These are phyloP conservation scores for Aspergillus ochraceus DNA, from an alignment of 2,329 filamentous ascomycete species.

Conservation along the genomic window DNA sequence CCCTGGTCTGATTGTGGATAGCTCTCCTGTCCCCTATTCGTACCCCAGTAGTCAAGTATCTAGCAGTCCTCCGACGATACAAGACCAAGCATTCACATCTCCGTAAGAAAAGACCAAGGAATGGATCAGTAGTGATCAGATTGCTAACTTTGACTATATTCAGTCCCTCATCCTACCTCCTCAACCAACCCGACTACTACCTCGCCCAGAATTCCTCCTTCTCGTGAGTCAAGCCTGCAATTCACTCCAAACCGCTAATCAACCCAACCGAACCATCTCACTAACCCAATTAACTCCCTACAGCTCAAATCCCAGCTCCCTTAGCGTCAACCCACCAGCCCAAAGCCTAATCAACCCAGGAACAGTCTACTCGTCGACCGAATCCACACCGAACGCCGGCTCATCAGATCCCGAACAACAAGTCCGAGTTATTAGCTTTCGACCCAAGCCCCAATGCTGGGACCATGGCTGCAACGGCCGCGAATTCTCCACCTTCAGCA, in stretches of 20 bases:
- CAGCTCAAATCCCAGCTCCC: conserved; percentile 27
- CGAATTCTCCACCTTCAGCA: conserved; percentile 95
- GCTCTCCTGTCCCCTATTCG: conserved; percentile 22
- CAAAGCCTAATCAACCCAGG: conserved; percentile 25
- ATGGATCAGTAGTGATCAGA: not conserved
- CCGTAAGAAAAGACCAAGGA: conserved; percentile 18
- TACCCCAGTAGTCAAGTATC: conserved; percentile 21
- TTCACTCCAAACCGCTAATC: not conserved
- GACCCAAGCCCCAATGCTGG: conserved; percentile 95
- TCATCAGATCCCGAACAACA: conserved; percentile 45
- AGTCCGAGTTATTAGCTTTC: conserved; percentile 70
- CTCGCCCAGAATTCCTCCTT: conserved; percentile 30
- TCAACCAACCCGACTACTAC: conserved; percentile 36
- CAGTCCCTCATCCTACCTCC: conserved; percentile 35
- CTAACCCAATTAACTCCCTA: conserved; percentile 13
- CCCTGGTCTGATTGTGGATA: not conserved
- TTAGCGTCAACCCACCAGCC: conserved; percentile 25
- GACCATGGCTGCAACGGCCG: conserved; percentile 95
- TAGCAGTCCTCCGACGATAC: conserved; percentile 18
- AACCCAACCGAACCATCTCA: not conserved
- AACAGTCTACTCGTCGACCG: conserved; percentile 29
- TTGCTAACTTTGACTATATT: conserved; percentile 10
- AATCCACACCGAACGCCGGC: conserved; percentile 19
- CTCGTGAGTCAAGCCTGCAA: conserved; percentile 24
- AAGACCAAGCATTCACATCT: conserved; percentile 24